Evolutionary conservation across 345 rosid species (phyloP).

Genomic region (Lepidium didymum): DNA sequence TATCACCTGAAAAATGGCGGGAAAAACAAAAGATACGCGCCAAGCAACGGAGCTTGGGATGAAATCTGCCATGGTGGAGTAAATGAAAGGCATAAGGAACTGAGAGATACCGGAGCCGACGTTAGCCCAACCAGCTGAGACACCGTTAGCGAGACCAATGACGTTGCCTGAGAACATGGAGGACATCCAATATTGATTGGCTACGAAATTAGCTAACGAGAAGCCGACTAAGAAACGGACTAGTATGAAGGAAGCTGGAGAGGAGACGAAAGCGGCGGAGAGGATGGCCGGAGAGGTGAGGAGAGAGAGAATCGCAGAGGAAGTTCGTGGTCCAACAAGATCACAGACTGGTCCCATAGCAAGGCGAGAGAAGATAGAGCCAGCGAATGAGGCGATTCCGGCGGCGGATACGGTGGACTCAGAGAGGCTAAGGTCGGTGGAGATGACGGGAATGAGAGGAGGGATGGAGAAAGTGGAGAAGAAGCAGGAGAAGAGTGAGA

Average conservation of each 20-base stretch:
- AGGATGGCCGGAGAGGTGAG: constrained; percentile 56
- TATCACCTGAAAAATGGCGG: constrained; percentile 46
- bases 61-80: constrained; percentile 19
- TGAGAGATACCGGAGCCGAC: constrained; percentile 68
- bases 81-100: constrained; percentile 64
- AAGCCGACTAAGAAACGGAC: constrained; percentile 64
- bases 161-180: constrained; percentile 70
- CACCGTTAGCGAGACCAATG: constrained; percentile 71
- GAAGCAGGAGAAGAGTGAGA: constrained; percentile 79
- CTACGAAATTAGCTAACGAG: constrained; percentile 71
- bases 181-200: constrained; percentile 90
- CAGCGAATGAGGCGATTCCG: constrained; percentile 65
- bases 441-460: constrained; percentile 67
- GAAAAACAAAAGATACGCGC: constrained; percentile 57
- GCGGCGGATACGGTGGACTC: constrained; percentile 43
- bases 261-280: constrained; percentile 42
- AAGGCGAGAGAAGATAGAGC: constrained; percentile 80
- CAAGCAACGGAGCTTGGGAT: constrained; percentile 40
- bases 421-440: constrained; percentile 50
- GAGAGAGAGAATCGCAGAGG: constrained; percentile 64
- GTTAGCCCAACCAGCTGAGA: constrained; percentile 82
- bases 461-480: constrained; percentile 91
- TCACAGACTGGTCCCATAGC: constrained; percentile 83
- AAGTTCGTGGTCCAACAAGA: constrained; percentile 57
- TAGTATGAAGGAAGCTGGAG: constrained; percentile 48